Evolutionary conservation across 2,329 filamentous ascomycete genomes (phyloP).

Genomic region (Shiraia sp.): DNA sequence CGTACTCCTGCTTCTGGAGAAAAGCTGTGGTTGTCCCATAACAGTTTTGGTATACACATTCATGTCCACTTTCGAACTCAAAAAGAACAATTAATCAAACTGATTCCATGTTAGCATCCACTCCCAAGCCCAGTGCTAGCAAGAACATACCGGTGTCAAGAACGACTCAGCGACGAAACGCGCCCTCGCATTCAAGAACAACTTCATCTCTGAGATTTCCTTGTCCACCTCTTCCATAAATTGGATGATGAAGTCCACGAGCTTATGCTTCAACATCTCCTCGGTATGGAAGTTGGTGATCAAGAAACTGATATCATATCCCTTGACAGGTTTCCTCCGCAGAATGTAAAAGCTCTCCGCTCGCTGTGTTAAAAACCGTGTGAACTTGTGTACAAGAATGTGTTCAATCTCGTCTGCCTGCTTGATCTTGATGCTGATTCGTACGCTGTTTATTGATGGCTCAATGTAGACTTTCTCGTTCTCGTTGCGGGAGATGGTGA

Average conservation of each 20-base stretch:
- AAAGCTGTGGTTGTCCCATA: not conserved
- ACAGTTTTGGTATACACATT: slow-evolving; percentile 9
- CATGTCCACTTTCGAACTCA: slow-evolving; percentile 14
- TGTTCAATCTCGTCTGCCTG: slow-evolving; percentile 99
- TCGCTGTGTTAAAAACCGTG: slow-evolving; percentile 91
- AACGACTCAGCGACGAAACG: slow-evolving; percentile 99
- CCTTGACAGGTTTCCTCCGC: slow-evolving; percentile 93
- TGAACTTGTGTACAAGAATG: slow-evolving; percentile 98
- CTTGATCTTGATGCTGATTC: slow-evolving; percentile 98
- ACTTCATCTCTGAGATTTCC: slow-evolving; percentile 99
- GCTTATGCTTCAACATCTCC: slow-evolving; percentile 97
- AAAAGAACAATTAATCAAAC: slow-evolving; percentile 21
- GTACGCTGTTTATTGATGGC: slow-evolving; percentile 94
- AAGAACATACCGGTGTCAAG: slow-evolving; percentile 76
- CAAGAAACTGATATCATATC: slow-evolving; percentile 97
- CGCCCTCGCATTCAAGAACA: slow-evolving; percentile 95
- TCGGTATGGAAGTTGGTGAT: slow-evolving; percentile 99
- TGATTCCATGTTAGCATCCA: slow-evolving; percentile 7
- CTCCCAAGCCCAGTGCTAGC: not conserved
- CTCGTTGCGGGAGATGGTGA: slow-evolving; percentile 91
- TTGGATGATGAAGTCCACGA: slow-evolving; percentile 98
- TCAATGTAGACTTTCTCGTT: slow-evolving; percentile 96
- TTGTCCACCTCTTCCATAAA: slow-evolving; percentile 99
- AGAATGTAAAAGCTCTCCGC: slow-evolving; percentile 98
- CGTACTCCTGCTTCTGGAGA: no score